Conservation (phyloP, 306 rosid species). For the Leucaena leucocephala region DNA sequence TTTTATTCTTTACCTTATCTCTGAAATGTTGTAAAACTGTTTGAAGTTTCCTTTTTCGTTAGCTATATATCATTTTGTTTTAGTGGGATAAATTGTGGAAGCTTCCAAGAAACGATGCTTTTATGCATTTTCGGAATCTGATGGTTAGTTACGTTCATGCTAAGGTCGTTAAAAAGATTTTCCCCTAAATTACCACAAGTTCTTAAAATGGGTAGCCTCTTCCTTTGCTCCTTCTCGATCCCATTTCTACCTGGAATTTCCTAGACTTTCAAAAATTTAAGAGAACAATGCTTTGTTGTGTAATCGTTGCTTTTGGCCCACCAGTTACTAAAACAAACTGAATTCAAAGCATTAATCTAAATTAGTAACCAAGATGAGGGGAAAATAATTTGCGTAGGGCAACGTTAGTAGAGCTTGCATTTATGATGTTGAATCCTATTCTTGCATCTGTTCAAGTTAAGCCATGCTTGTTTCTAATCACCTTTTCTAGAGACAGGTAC, state of each 20-base stretch:
- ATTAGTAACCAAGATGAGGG: neutral
- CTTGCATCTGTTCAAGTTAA: slow-evolving; percentile 7
- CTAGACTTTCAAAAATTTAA: neutral
- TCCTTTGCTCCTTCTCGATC: neutral
- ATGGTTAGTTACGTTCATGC: neutral
- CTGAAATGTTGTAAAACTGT: neutral
- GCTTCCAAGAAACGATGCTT: slow-evolving; percentile 1
- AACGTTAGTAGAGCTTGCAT: neutral
- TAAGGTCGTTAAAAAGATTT: neutral
- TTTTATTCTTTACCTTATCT: neutral
- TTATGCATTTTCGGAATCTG: neutral
- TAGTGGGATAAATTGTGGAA: neutral
- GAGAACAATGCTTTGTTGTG: neutral
- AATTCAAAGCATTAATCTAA: neutral
- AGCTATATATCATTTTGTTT: neutral
- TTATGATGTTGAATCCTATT: neutral
- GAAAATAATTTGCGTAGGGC: neutral
- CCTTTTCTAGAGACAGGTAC: neutral
- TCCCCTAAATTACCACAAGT: neutral
- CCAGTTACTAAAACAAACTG: neutral
- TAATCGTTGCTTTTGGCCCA: neutral
- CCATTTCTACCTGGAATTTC: neutral
- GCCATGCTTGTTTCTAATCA: neutral
- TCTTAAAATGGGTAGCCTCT: neutral
- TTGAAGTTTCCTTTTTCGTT: neutral